Evolutionary conservation across 441 rosid genomes (phyloP).

Genomic region (Codiaeum variegatum): DNA sequence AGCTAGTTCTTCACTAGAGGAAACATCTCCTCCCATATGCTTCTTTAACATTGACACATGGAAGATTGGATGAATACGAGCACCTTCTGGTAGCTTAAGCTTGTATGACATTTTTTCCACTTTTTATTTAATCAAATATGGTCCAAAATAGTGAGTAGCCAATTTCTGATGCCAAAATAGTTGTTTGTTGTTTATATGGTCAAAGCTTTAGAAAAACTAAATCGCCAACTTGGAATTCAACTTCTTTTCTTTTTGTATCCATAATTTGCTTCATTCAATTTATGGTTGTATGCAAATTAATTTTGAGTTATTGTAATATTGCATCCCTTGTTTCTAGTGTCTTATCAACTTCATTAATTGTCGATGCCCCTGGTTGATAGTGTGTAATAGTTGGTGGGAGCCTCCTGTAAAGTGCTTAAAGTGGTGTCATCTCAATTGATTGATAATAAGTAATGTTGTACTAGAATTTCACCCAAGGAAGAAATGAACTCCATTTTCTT

Average conservation of each 20-base stretch:
- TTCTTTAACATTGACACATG: neutral
- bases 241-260: neutral
- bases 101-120: neutral
- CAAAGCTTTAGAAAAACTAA: neutral
- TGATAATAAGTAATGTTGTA: too few relatives aligned
- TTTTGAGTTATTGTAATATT: neutral
- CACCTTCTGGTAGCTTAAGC: neutral
- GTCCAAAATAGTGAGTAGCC: neutral
- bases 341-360: too few relatives aligned
- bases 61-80: neutral
- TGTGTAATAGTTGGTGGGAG: too few relatives aligned
- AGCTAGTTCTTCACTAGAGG: neutral
- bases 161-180: neutral
- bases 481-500: too few relatives aligned
- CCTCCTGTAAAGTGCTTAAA: too few relatives aligned
- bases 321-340: neutral
- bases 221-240: neutral
- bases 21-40: accelerated
- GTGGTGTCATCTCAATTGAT: too few relatives aligned
- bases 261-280: neutral
- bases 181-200: neutral
- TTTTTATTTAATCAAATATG: too few relatives aligned
- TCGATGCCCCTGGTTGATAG: too few relatives aligned
- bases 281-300: neutral
- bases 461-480: too few relatives aligned